Evolutionary conservation across 306 rosid species (phyloP).

Genomic region (Pyrus betulifolia): DNA sequence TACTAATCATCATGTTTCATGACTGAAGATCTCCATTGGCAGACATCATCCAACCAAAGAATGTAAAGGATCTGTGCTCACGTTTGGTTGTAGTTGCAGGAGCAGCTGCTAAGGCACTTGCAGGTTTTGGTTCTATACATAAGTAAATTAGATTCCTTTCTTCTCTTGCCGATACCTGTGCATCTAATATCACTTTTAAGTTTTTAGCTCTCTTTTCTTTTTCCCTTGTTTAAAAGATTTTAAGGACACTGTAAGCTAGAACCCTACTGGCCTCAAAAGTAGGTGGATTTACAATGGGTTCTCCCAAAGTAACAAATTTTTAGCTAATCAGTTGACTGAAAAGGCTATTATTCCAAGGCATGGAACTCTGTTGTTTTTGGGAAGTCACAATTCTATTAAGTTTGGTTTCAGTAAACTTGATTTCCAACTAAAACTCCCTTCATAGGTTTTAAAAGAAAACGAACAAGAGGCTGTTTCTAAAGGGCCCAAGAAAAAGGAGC

Average conservation of each 20-base stretch:
- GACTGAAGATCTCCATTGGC: constrained; percentile 62
- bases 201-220: background rate
- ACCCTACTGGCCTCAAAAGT: background rate
- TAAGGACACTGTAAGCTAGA: background rate
- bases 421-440: background rate
- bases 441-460: background rate
- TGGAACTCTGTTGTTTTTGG: background rate
- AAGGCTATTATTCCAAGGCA: background rate
- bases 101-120: constrained; percentile 35
- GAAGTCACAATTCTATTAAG: background rate
- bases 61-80: constrained; percentile 63
- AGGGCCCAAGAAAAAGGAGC: background rate
- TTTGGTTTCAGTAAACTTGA: background rate
- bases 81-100: constrained; percentile 54
- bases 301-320: background rate
- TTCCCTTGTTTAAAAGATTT: background rate
- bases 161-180: background rate
- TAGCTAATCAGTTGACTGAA: background rate
- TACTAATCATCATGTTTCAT: constrained; percentile 13
- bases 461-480: background rate
- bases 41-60: constrained; percentile 51
- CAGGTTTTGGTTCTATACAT: constrained; percentile 44
- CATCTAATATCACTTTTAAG: background rate
- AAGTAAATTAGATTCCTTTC: constrained; percentile 15
- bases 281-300: background rate